phyloP scores from a whole-genome alignment of 352 stramenopile species.

The Phytophthora syringae region DNA sequence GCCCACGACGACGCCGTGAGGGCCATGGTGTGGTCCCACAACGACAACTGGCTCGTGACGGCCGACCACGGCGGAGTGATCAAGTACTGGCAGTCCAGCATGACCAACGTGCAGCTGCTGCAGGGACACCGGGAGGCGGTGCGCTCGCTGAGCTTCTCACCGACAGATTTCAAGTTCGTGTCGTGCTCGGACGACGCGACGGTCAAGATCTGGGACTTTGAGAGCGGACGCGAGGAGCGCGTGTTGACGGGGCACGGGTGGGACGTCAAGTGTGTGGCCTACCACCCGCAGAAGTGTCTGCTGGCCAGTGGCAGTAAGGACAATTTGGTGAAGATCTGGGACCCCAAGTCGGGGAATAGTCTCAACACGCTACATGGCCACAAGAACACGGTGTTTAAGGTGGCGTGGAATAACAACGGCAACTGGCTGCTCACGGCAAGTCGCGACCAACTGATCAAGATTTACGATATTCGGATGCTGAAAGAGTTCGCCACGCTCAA shows the following conservation, averaged over 20 bases:
- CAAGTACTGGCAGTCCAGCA: conserved; percentile 93
- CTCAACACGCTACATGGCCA: conserved; percentile 97
- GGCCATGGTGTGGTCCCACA: conserved; percentile 92
- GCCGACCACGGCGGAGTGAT: conserved; percentile 91
- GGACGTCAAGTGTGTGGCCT: conserved; percentile 98
- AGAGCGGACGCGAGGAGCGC: conserved; percentile 93
- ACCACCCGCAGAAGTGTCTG: conserved; percentile 94
- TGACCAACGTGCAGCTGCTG: conserved; percentile 88
- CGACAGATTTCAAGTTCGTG: conserved; percentile 98
- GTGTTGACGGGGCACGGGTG: conserved; percentile 96
- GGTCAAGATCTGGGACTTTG: conserved; percentile 94
- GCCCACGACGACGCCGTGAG: conserved; percentile 88
- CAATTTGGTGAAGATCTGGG: conserved; percentile 98
- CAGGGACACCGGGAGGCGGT: conserved; percentile 92
- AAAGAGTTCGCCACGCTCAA: conserved; percentile 96
- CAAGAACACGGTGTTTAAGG: conserved; percentile 98
- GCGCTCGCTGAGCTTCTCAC: conserved; percentile 95
- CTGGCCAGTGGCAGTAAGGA: conserved; percentile 97
- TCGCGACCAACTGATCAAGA: conserved; percentile 98
- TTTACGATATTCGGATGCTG: conserved; percentile 98
- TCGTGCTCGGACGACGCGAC: conserved; percentile 97
- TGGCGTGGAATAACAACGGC: conserved; percentile 97
- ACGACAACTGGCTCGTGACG: conserved; percentile 91
- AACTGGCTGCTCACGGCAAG: conserved; percentile 98
- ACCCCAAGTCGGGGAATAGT: conserved; percentile 93